phyloP scores from a whole-genome alignment of 2,329 filamentous ascomycete genomes.

The Beauveria sp. region DNA sequence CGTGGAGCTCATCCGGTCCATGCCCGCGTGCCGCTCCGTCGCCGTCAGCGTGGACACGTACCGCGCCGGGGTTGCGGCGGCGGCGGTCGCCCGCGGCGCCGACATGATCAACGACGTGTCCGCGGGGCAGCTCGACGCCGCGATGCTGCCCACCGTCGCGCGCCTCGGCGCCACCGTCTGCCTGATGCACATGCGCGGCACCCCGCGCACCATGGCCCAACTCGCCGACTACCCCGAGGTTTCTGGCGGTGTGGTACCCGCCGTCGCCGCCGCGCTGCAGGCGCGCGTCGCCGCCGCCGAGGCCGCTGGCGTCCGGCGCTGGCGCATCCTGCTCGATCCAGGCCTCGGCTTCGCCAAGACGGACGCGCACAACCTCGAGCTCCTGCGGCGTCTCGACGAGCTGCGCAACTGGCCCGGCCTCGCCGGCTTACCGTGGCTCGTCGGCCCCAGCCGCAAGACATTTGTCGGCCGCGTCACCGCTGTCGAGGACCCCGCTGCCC shows the following conservation, averaged over 20 bases:
- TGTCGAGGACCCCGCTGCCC: conserved; percentile 59
- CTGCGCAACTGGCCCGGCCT: conserved; percentile 59
- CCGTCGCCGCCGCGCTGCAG: conserved; percentile 60
- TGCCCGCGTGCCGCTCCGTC: conserved; percentile 54
- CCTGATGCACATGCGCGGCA: conserved; percentile 92
- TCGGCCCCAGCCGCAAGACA: conserved; percentile 81
- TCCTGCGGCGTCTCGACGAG: conserved; percentile 60
- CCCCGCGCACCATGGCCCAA: conserved; percentile 70
- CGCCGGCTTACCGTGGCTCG: conserved; percentile 71
- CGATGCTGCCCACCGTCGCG: conserved; percentile 77
- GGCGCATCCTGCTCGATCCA: conserved; percentile 92
- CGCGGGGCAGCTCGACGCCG: conserved; percentile 66
- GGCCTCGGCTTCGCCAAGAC: conserved; percentile 93
- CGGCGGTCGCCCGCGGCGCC: conserved; percentile 69
- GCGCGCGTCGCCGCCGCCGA: conserved; percentile 67
- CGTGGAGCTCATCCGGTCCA: conserved; percentile 62
- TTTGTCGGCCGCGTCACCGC: conserved; percentile 83
- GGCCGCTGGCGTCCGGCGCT: conserved; percentile 73
- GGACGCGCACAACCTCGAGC: conserved; percentile 68
- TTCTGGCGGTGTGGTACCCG: conserved; percentile 55
- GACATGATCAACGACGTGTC: conserved; percentile 95
- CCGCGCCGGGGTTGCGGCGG: conserved; percentile 71
- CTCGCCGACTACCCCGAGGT: conserved; percentile 57
- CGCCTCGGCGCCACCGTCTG: conserved; percentile 68
- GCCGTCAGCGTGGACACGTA: conserved; percentile 90